Evolutionary conservation across 2,329 filamentous ascomycete genomes (phyloP).

Genomic region (Colletotrichum lini): DNA sequence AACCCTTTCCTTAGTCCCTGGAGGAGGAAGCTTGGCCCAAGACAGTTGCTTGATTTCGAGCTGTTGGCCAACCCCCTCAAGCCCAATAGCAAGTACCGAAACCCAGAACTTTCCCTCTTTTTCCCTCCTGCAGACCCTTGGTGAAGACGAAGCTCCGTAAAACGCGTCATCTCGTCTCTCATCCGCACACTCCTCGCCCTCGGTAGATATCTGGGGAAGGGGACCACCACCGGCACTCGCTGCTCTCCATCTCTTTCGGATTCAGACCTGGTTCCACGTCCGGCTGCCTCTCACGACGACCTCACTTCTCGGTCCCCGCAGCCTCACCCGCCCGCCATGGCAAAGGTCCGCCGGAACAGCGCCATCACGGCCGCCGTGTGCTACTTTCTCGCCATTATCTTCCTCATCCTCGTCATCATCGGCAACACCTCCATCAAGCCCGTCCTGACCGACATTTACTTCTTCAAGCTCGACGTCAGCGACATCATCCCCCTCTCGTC

Average conservation of each 20-base stretch:
- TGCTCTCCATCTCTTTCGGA: conserved; percentile 5
- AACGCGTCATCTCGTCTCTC: conserved; percentile 24
- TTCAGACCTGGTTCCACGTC: conserved; percentile 6
- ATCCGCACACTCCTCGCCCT: background rate
- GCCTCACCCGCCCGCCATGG: conserved; percentile 45
- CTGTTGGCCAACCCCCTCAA: background rate
- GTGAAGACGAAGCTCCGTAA: background rate
- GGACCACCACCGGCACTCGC: background rate
- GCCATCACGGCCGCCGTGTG: conserved; percentile 76
- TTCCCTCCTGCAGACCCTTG: background rate
- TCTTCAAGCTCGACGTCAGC: conserved; percentile 86
- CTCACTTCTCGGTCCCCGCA: background rate
- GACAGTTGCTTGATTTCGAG: background rate
- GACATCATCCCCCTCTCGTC: conserved; percentile 84
- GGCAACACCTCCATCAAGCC: conserved; percentile 77
- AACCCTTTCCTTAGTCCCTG: background rate
- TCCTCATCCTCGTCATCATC: conserved; percentile 84
- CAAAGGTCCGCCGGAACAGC: conserved; percentile 70
- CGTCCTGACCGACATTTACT: conserved; percentile 80
- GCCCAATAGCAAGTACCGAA: background rate
- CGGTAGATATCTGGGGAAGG: conserved; percentile 31
- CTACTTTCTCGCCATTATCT: conserved; percentile 82
- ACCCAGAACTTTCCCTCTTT: background rate
- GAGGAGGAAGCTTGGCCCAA: conserved; percentile 4
- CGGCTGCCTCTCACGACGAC: background rate